These are phyloP conservation scores for Erodium maritimum DNA, from an alignment of 345 rosid species.

Conservation along the genomic window DNA sequence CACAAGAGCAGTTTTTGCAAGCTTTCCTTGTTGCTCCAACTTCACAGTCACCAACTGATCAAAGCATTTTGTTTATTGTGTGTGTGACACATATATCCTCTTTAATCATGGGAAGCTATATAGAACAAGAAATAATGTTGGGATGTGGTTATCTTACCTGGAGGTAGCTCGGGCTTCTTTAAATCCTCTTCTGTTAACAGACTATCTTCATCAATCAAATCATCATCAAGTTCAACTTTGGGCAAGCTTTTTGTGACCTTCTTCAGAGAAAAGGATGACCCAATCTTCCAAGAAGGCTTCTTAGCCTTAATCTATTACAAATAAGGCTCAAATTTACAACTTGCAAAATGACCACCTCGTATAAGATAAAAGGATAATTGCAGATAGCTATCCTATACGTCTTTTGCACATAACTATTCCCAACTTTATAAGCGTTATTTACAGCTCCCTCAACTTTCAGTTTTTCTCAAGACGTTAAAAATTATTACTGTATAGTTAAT, in stretches of 20 bases:
- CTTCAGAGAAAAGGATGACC: conserved; percentile 72
- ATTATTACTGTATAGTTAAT: no score
- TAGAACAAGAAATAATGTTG: neutral
- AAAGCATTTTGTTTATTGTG: neutral
- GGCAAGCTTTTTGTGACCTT: conserved; percentile 32
- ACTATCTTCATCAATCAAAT: conserved; percentile 91
- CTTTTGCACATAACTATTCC: no score
- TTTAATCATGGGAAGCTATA: no score
- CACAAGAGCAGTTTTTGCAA: conserved; percentile 90
- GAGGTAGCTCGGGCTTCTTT: conserved; percentile 62
- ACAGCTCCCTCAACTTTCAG: no score
- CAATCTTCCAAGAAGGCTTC: conserved; percentile 79
- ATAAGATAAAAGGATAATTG: no score
- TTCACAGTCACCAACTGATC: conserved; percentile 70
- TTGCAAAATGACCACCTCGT: neutral
- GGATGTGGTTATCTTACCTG: conserved; percentile 20
- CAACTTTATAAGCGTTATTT: no score
- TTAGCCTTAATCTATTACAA: conserved; percentile 48
- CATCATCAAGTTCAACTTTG: conserved; percentile 51
- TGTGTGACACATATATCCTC: no score
- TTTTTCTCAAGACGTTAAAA: no score
- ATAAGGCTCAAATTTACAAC: neutral
- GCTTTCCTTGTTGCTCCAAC: conserved; percentile 79
- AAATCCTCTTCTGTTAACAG: conserved; percentile 78
- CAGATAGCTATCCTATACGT: no score